Conservation (phyloP, 2,329 filamentous ascomycete species). For the Fusarium bulbicola region DNA sequence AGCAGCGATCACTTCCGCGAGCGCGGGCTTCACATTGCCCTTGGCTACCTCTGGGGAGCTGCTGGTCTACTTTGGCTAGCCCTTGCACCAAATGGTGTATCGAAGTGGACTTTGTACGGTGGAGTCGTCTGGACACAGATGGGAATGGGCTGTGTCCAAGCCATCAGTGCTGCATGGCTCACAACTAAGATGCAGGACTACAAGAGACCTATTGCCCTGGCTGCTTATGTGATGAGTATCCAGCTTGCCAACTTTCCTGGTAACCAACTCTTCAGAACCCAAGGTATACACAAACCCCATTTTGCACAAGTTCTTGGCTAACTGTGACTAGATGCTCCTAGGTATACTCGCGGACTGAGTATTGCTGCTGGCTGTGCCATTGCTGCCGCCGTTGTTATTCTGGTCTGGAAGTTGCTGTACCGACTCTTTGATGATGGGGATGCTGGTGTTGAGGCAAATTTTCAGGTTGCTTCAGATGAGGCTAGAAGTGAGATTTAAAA, state of each 20-base stretch:
- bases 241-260: conserved; percentile 45
- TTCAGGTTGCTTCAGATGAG: not conserved
- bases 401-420: conserved; percentile 45
- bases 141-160: conserved; percentile 45
- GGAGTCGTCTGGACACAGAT: conserved; percentile 46
- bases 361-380: conserved; percentile 42
- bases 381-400: conserved; percentile 37
- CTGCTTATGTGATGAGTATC: conserved; percentile 46
- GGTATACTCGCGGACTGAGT: conserved; percentile 38
- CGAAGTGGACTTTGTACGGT: conserved; percentile 42
- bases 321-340: conserved; percentile 35
- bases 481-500: not conserved
- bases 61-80: conserved; percentile 43
- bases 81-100: conserved; percentile 33
- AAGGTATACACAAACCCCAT: conserved; percentile 23
- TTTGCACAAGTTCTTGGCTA: not conserved
- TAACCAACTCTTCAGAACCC: conserved; percentile 41
- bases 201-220: conserved; percentile 42
- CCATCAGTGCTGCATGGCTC: conserved; percentile 46
- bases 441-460: conserved; percentile 33
- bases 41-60: conserved; percentile 41
- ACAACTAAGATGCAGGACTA: conserved; percentile 43
- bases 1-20: conserved; percentile 43
- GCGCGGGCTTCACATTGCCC: conserved; percentile 43
- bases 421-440: conserved; percentile 42